These are phyloP conservation scores for Tricholomella constricta DNA, from an alignment of 768 basidiomycete species.

Conservation along the genomic window DNA sequence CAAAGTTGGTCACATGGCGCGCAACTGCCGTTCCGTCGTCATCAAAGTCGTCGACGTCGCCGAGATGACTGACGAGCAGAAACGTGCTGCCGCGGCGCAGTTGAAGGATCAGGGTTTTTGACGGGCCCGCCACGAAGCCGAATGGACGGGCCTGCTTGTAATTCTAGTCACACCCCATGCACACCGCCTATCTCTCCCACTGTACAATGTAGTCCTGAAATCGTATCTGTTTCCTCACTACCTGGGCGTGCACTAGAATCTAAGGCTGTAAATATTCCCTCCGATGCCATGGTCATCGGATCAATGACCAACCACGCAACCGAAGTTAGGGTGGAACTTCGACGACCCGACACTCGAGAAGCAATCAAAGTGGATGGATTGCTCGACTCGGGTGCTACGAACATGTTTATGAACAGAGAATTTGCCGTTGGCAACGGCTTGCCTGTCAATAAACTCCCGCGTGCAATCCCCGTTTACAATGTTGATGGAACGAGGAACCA, in stretches of 20 bases:
- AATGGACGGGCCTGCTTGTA: background rate
- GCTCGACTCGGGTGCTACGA: conserved; percentile 1
- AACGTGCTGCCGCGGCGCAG: background rate
- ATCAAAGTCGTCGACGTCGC: background rate
- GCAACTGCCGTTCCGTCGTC: background rate
- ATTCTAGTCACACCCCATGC: background rate
- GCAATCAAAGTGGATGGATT: conserved; percentile 5
- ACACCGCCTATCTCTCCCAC: background rate
- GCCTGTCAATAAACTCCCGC: background rate
- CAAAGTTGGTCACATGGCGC: background rate
- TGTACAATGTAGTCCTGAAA: background rate
- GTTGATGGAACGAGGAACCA: conserved; percentile 1
- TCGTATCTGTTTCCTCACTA: background rate
- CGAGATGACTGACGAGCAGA: background rate
- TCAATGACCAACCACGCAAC: background rate
- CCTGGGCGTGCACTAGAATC: background rate
- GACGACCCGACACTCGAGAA: background rate
- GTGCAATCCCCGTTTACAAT: conserved; percentile 22
- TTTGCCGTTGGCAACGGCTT: background rate
- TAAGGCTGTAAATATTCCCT: background rate
- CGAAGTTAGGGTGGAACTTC: background rate
- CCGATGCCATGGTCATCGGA: background rate
- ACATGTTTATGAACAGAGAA: background rate
- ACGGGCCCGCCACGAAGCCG: background rate
- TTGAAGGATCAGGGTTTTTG: conserved; percentile 1